Evolutionary conservation across 2,329 filamentous ascomycete species (phyloP), one percentile per base, ranked within the genome.

Genomic region (Trichoderma semiorbis): DNA sequence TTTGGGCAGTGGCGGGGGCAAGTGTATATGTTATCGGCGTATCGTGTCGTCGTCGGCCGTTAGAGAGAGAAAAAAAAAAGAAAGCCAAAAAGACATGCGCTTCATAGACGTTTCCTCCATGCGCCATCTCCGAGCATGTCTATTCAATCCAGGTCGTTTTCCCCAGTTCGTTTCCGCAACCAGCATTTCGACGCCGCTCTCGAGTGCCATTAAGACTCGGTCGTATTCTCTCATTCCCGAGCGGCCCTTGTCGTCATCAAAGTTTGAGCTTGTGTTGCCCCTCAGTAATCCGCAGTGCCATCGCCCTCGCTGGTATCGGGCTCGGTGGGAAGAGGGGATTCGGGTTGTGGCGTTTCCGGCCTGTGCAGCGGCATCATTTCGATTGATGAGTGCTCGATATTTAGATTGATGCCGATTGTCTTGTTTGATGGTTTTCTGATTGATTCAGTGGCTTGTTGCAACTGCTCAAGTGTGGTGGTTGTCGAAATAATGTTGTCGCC

Each of bases 251-350:
- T 43, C 60, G 68, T 70, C 58, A 70, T 70, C 68, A 43, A 21
- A 12, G 12, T 24, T 60, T 30, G 26, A 34, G 53, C 26, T 58
- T 14, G 39, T 24, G 14, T 47, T 69, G 39, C 53, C 61, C 71
- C 66, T 70, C 63, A 73, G 69, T 77, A 80, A 69, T 80, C 78
- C 24, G 76, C 78, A 21, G 76, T 79, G 63, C 77, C 78, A 61
- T 79, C 78, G 28, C 79, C 79, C 66, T 79, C 78, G 47, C 77
- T 77, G 36, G 75, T 75, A 65, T 77, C 77, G 5, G 79, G 78
- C 72, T 78, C 78, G 34, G 74, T 75, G n/a, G 78, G 79, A 43
- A 77, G 72, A 43, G 79, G 78, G 43, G 77, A 75, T 12, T 61
- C 66, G 24, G 75, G 75, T 47, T 79, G 78, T 63, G 79, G 79